Conservation (phyloP, 495 filamentous ascomycete genomes). For the Penicillium atrosanguineum region DNA sequence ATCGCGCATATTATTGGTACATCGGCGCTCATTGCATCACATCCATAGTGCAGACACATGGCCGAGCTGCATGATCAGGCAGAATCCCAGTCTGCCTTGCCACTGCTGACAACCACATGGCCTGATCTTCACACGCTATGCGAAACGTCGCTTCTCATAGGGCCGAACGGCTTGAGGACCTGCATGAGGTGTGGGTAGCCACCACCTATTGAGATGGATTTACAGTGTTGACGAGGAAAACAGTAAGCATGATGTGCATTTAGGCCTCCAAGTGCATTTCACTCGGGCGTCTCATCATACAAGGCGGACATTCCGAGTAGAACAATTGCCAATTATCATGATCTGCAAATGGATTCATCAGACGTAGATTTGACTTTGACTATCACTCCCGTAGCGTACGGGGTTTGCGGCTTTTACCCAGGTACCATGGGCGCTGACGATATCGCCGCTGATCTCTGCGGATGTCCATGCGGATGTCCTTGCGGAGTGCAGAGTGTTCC, state of each 20-base stretch:
- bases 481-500: conserved; percentile 5
- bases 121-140: conserved; percentile 4
- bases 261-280: background rate
- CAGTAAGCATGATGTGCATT: background rate
- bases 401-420: background rate
- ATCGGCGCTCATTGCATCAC: background rate
- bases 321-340: background rate
- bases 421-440: background rate
- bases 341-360: background rate
- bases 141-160: conserved; percentile 6
- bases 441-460: conserved; percentile 7
- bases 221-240: background rate
- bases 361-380: background rate
- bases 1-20: background rate
- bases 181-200: background rate
- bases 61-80: background rate
- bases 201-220: background rate
- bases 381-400: background rate
- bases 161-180: background rate
- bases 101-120: conserved; percentile 10
- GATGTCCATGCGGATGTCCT: too few species aligned
- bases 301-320: background rate
- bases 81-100: conserved; percentile 9
- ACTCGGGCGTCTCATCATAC: background rate
- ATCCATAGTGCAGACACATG: background rate